Evolutionary conservation across 768 basidiomycete species (phyloP).

Genomic region (Trametes sanguinea): DNA sequence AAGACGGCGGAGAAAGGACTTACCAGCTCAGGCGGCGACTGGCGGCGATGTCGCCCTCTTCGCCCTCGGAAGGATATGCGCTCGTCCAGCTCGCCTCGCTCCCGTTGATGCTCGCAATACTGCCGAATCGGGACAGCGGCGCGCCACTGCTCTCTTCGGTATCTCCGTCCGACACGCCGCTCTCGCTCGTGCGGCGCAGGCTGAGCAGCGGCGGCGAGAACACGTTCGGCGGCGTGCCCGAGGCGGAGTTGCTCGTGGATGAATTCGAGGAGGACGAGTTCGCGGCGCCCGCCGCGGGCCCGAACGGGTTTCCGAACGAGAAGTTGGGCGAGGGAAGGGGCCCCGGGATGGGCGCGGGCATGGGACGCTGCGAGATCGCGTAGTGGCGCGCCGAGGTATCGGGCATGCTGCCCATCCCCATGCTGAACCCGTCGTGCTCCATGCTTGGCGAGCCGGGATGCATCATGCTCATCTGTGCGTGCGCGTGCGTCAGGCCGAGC

Average conservation of each 20-base stretch:
- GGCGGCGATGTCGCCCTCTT: slow-evolving; percentile 16
- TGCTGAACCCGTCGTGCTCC: slow-evolving; percentile 1
- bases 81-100: slow-evolving; percentile 35
- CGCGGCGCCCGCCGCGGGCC: slow-evolving; percentile 4
- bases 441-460: background rate
- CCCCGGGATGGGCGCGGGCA: slow-evolving; percentile 26
- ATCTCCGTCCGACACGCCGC: slow-evolving; percentile 23
- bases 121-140: slow-evolving; percentile 28
- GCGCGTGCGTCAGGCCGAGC: slow-evolving; percentile 15
- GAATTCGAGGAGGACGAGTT: slow-evolving; percentile 14
- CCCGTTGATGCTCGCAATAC: slow-evolving; percentile 30
- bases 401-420: slow-evolving; percentile 7
- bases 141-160: slow-evolving; percentile 28
- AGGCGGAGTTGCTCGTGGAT: slow-evolving; percentile 13
- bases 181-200: slow-evolving; percentile 16
- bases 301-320: slow-evolving; percentile 32
- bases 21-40: slow-evolving; percentile 27
- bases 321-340: slow-evolving; percentile 32
- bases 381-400: slow-evolving; percentile 3
- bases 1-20: slow-evolving; percentile 12
- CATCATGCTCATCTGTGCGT: slow-evolving; percentile 19
- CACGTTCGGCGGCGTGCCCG: slow-evolving; percentile 20
- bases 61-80: slow-evolving; percentile 25
- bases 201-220: slow-evolving; percentile 23
- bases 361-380: slow-evolving; percentile 23